Conservation (phyloP, 371 early-diverging fungal genomes). For the Modicella reniformis region DNA sequence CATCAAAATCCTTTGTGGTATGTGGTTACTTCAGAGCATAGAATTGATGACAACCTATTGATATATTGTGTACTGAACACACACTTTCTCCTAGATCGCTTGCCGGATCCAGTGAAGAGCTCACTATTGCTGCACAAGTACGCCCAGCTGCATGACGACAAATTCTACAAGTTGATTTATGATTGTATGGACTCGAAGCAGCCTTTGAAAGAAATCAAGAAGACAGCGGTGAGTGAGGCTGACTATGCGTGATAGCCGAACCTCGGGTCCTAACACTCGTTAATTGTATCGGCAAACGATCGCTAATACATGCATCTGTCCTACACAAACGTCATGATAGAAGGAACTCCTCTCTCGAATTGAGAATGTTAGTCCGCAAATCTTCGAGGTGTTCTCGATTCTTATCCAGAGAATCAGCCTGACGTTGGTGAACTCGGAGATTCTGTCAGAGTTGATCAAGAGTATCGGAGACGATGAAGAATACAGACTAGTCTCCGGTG, state of each 20-base stretch:
- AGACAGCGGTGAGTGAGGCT: constrained; percentile 36
- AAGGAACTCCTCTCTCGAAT: constrained; percentile 73
- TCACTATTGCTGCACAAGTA: constrained; percentile 39
- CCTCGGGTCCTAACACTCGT: too few relatives aligned
- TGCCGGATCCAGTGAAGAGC: constrained; percentile 39
- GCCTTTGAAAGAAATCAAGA: constrained; percentile 57
- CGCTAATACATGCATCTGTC: background rate
- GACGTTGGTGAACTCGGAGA: constrained; percentile 68
- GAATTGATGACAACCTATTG: too few relatives aligned
- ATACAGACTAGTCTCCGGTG: constrained; percentile 55
- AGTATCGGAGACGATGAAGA: constrained; percentile 52
- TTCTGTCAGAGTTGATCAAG: constrained; percentile 67
- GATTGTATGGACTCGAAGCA: constrained; percentile 48
- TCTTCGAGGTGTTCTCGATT: constrained; percentile 75
- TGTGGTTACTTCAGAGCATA: background rate
- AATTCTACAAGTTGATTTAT: constrained; percentile 19
- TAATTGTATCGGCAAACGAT: too few relatives aligned
- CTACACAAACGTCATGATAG: constrained; percentile 41
- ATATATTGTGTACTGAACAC: background rate
- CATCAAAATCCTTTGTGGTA: constrained; percentile 39
- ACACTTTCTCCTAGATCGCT: constrained; percentile 21
- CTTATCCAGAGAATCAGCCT: constrained; percentile 77
- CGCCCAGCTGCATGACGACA: constrained; percentile 26
- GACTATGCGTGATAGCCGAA: background rate
- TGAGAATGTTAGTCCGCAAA: constrained; percentile 65